Evolutionary conservation across 2,329 filamentous ascomycete genomes (phyloP), one percentile per base, ranked within the genome.

Genomic region (Aspergillus uvarum): DNA sequence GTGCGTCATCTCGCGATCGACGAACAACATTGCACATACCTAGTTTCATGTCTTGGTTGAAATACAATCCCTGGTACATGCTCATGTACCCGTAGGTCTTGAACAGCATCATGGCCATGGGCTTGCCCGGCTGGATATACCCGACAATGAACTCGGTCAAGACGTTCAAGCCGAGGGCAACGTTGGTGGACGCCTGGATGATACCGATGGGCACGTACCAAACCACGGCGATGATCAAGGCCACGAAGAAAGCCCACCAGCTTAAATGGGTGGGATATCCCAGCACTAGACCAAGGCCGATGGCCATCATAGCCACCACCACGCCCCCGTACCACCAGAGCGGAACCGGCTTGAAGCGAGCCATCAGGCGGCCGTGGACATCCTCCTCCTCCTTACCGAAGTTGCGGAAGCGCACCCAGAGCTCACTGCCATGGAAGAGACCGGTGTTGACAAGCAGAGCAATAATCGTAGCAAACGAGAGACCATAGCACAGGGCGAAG

Each of bases 21-120:
- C 7, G 35, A n/a, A 21, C 32, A 16, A 12, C 5, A 35, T 35
- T 35, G 32, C 32, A 62, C 64, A 32, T 54, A 72, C 70, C 87
- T 2, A 88, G 80, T 72, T 89, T 89, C 67, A 89, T 80, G 65
- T 89, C 87, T 70, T 87, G 84, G 5, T 81, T 79, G 71, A 89
- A 89, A 71, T 84, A 86, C 53, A 89, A 78, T 0, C 85, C 87
- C 71, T 89, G 85, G 16, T 80, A 80, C 85, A 89, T 88, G 75
- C 81, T 85, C 58, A 89, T 84, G 70, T 89, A 89, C 54, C 87
- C 86, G 67, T 88, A 91, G 62, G 87, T 89, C 75, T 90, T 90
- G 79, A 91, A 91, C 77, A 91, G 83, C 88, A 91, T 91, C 82
- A 90, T 87, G 51, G 87, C 87, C 61, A 91, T 80, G 1, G 89